Evolutionary conservation across 2,329 filamentous ascomycete species (phyloP).

Genomic region (Colletotrichum chlorophyti): DNA sequence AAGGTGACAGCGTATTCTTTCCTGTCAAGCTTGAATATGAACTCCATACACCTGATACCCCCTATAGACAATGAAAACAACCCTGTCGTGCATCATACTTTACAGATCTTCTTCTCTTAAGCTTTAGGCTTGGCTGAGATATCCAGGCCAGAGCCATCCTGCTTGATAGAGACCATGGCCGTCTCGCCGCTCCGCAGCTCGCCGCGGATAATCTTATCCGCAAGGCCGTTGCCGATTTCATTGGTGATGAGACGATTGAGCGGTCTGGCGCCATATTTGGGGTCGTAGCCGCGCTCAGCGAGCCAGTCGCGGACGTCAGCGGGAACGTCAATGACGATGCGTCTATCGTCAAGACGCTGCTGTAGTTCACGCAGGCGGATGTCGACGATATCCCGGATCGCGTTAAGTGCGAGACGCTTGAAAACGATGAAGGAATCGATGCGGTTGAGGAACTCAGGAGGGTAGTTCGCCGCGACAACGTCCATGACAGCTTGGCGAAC

Average conservation of each 20-base stretch:
- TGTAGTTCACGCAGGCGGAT: constrained; percentile 89
- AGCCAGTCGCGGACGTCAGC: constrained; percentile 83
- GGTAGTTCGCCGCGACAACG: constrained; percentile 75
- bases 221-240: constrained; percentile 86
- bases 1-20: not conserved
- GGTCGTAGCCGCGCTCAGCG: constrained; percentile 88
- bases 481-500: constrained; percentile 87
- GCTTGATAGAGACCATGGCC: constrained; percentile 73
- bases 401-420: constrained; percentile 79
- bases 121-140: constrained; percentile 40
- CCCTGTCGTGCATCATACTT: constrained; percentile 1
- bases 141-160: constrained; percentile 64
- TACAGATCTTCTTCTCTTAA: not conserved
- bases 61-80: not conserved
- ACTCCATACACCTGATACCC: not conserved
- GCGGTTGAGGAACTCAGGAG: constrained; percentile 95
- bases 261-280: constrained; percentile 88
- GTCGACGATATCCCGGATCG: constrained; percentile 90
- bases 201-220: constrained; percentile 91
- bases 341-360: constrained; percentile 79
- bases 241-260: constrained; percentile 90
- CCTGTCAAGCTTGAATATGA: not conserved
- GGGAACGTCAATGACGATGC: constrained; percentile 78
- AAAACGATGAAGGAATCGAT: constrained; percentile 98
- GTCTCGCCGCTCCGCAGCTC: constrained; percentile 77